Evolutionary conservation across 2,329 filamentous ascomycete genomes (phyloP).

Genomic region (Tolypocladium album): DNA sequence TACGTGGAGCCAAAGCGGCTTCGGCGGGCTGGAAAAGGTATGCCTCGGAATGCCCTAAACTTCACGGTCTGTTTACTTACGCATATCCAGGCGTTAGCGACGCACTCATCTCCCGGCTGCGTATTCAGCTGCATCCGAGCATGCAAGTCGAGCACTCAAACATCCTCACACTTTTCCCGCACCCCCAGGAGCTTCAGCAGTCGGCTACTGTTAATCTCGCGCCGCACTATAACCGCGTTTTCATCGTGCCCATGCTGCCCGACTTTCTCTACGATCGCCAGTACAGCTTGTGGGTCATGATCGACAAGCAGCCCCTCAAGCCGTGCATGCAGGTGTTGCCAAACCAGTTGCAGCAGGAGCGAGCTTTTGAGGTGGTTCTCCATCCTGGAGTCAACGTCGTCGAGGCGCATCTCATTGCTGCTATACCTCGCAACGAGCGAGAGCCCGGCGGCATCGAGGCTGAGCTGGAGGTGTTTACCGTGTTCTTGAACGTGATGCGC

Average conservation of each 20-base stretch:
- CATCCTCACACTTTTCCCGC: slow-evolving; percentile 53
- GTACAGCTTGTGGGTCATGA: slow-evolving; percentile 65
- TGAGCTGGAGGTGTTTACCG: slow-evolving; percentile 68
- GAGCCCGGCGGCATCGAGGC: slow-evolving; percentile 48
- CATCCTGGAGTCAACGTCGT: slow-evolving; percentile 66
- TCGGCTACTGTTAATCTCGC: slow-evolving; percentile 63
- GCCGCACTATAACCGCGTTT: slow-evolving; percentile 55
- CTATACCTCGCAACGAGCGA: slow-evolving; percentile 49
- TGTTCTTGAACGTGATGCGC: slow-evolving; percentile 61
- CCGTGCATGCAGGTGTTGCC: slow-evolving; percentile 35
- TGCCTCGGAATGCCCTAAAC: background rate
- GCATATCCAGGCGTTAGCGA: slow-evolving; percentile 35
- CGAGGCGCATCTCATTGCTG: slow-evolving; percentile 67
- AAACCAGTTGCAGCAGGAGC: slow-evolving; percentile 46
- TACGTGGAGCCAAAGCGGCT: slow-evolving; percentile 24
- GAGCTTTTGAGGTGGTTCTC: slow-evolving; percentile 66
- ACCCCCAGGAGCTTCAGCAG: slow-evolving; percentile 55
- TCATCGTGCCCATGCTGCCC: slow-evolving; percentile 57
- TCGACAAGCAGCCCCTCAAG: slow-evolving; percentile 55
- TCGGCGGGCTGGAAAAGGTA: slow-evolving; percentile 33
- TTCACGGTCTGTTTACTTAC: slow-evolving; percentile 10
- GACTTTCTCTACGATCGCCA: slow-evolving; percentile 53
- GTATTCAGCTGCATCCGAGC: slow-evolving; percentile 56
- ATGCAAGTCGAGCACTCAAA: slow-evolving; percentile 52
- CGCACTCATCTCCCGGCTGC: slow-evolving; percentile 57